Evolutionary conservation across 768 basidiomycete genomes (phyloP).

Genomic region (Lepiota venenata): DNA sequence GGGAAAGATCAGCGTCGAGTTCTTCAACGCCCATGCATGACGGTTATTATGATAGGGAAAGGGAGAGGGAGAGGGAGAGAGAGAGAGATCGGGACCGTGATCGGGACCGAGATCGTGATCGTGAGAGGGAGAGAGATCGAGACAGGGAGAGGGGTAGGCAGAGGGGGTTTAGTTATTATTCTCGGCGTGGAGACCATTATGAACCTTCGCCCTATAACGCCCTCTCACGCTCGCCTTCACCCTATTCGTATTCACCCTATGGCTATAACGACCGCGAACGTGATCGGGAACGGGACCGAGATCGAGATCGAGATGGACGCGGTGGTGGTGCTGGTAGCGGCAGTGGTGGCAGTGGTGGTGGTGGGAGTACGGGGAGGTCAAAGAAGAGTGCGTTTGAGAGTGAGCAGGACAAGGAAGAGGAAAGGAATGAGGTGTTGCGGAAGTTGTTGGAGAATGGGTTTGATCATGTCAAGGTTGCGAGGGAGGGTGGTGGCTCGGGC

Average conservation of each 20-base stretch:
- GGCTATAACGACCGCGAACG: constrained; percentile 12
- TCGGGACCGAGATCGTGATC: not conserved
- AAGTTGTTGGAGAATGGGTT: constrained; percentile 58
- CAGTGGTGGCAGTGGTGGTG: not conserved
- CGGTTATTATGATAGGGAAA: constrained; percentile 22
- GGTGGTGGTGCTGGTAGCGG: constrained; percentile 3
- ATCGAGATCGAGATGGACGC: not conserved
- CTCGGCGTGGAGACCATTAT: constrained; percentile 9
- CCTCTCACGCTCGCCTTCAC: constrained; percentile 8
- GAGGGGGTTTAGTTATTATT: constrained; percentile 8
- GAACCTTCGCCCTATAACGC: constrained; percentile 7
- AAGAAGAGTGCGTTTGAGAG: constrained; percentile 18
- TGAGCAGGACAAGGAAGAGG: constrained; percentile 32
- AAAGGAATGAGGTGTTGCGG: constrained; percentile 38
- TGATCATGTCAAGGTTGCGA: constrained; percentile 62
- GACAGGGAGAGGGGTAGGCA: constrained; percentile 7
- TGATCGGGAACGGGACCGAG: constrained; percentile 6
- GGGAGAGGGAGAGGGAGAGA: constrained; percentile 18
- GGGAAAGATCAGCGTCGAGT: constrained; percentile 6
- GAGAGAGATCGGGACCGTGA: constrained; percentile 4
- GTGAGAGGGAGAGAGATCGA: constrained; percentile 16
- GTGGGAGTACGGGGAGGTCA: not conserved
- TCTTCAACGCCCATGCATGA: constrained; percentile 6
- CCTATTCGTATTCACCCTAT: constrained; percentile 5
- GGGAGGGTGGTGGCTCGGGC: constrained; percentile 38